phyloP scores from a whole-genome alignment of 306 rosid species.

The Lupinus albus region DNA sequence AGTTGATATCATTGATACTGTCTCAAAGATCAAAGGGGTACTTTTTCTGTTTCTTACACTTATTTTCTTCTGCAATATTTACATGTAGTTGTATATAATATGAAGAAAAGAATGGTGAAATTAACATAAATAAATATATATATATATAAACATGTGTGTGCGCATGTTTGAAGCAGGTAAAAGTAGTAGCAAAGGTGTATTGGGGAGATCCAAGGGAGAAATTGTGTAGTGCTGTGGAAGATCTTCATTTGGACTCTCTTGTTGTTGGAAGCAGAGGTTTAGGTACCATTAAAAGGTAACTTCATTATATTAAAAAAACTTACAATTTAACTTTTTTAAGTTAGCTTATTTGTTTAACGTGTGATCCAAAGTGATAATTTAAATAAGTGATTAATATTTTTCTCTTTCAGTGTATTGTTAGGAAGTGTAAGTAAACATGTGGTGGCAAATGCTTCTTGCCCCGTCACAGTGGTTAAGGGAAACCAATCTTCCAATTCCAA shows the following conservation, averaged over 20 bases:
- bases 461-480: conserved; percentile 73
- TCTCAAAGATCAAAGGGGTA: conserved; percentile 63
- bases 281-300: conserved; percentile 66
- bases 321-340: neutral
- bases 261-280: conserved; percentile 83
- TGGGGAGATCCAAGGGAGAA: conserved; percentile 91
- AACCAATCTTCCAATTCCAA: conserved; percentile 39
- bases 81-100: neutral
- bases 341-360: neutral
- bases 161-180: conserved; percentile 55
- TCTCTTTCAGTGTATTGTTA: conserved; percentile 59
- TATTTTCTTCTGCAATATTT: conserved; percentile 10
- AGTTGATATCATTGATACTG: conserved; percentile 57
- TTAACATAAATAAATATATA: neutral
- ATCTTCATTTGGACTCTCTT: conserved; percentile 67
- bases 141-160: neutral
- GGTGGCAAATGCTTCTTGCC: conserved; percentile 72
- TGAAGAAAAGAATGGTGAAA: neutral
- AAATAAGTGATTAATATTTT: neutral
- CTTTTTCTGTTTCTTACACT: neutral
- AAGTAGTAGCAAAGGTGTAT: conserved; percentile 71
- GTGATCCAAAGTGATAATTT: conserved; percentile 7
- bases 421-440: conserved; percentile 77
- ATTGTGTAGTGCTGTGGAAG: conserved; percentile 61
- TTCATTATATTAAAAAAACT: no score